phyloP scores from a whole-genome alignment of 257 asterid genomes.

The Lithospermum erythrorhizon region DNA sequence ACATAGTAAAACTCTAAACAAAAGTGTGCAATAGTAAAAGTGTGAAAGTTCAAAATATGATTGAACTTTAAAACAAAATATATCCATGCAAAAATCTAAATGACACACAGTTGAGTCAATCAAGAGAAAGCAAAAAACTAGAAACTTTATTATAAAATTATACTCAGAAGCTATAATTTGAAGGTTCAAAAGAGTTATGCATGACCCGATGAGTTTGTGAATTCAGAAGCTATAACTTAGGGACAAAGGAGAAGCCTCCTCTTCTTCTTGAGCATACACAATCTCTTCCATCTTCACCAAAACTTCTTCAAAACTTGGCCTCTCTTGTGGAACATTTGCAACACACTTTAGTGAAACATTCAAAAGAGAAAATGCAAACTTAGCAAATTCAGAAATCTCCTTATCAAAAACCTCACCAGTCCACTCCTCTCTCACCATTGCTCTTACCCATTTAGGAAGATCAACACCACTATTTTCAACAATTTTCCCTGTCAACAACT shows the following conservation, averaged over 20 bases:
- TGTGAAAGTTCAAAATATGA: background rate
- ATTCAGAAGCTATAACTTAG: conserved; percentile 8
- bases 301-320: conserved; percentile 28
- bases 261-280: conserved; percentile 23
- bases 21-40: too few relatives aligned
- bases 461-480: conserved; percentile 27
- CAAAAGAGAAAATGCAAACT: conserved; percentile 31
- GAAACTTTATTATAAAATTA: background rate
- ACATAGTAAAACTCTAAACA: too few relatives aligned
- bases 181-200: too few relatives aligned
- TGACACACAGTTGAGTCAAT: too few relatives aligned
- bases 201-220: too few relatives aligned
- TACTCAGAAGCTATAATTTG: conserved; percentile 9
- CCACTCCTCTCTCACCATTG: conserved; percentile 38
- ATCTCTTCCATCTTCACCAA: conserved; percentile 28
- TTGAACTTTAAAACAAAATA: background rate
- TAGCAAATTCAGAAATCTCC: conserved; percentile 14
- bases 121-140: too few relatives aligned
- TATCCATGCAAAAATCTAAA: background rate
- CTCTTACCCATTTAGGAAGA: conserved; percentile 35
- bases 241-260: conserved; percentile 10
- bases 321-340: conserved; percentile 16
- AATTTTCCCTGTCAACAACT: conserved; percentile 32
- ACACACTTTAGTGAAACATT: conserved; percentile 36
- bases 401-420: conserved; percentile 40